Evolutionary conservation across 106 monocot species (phyloP), one percentile per base, ranked within the genome.

Genomic region (Triglochin maritima): DNA sequence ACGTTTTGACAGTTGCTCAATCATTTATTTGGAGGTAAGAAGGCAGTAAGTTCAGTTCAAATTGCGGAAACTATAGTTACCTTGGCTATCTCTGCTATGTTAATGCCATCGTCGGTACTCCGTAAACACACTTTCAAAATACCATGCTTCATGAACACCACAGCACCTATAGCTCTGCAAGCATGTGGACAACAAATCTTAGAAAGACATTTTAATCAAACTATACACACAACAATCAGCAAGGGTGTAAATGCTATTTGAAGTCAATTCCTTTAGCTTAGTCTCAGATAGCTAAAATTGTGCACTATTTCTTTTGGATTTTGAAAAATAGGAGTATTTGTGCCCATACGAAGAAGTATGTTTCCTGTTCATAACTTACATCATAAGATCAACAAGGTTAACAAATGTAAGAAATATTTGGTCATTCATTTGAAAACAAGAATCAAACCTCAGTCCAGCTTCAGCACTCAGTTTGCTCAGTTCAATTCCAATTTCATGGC

Each of bases 31-130:
- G 29, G 29, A 29, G 29, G 29, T 50, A 59, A 59, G 59, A 50
- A 53, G 41, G 11, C 47, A 57, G 17, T 57, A 48, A 52, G 4
- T 44, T 13, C 4, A 4, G 29, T 41, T 59, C 29, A 29, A 29
- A 29, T 14, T 56, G 3, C 46, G 16, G 44, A 58, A 58, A 41
- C 43, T 49, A 46, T 43, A 57, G 44, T 70, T 52, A 88, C 92
- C 92, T 83, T 92, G 29, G 92, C 92, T 70, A 92, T 79, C 64
- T 79, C 79, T 60, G 85, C 74, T 10, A 87, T 92, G 69, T 92
- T 75, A 13, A 64, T 64, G 4, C 44, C 50, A 63, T 12, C 56
- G 60, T 83, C 83, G 9, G 69, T 76, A 51, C 77, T 83, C 74
- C 93, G 81, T 53, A 93, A 79, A 56, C 93, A 86, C 72, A 93